Evolutionary conservation across 805 yeast species (phyloP).

Genomic region (Zygoascus flipseniorum): DNA sequence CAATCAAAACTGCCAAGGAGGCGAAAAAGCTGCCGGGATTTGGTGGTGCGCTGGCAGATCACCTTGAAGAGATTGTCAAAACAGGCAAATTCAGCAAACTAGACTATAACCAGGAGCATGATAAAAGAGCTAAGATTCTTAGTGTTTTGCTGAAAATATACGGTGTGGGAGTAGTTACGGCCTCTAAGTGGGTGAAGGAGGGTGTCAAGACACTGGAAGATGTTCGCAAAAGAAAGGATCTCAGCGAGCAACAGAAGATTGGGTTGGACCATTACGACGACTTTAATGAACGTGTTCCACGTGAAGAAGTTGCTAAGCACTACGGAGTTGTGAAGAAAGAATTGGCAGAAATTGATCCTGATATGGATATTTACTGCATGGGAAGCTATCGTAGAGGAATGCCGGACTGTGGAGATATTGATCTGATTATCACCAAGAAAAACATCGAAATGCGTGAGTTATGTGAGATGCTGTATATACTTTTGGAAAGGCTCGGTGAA

Average conservation of each 20-base stretch:
- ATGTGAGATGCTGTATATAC: conserved; percentile 14
- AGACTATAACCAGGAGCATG: conserved; percentile 15
- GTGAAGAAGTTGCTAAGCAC: conserved; percentile 39
- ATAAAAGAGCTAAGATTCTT: conserved; percentile 22
- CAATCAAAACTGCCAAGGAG: conserved; percentile 31
- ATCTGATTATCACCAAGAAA: conserved; percentile 37
- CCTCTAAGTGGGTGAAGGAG: conserved; percentile 33
- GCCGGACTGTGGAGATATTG: conserved; percentile 44
- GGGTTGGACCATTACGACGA: conserved; percentile 43
- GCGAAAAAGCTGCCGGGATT: conserved; percentile 35
- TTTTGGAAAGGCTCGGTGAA: conserved; percentile 22
- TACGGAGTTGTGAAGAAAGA: conserved; percentile 25
- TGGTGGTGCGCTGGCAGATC: conserved; percentile 34
- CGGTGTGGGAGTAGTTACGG: conserved; percentile 42
- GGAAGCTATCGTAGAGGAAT: conserved; percentile 48
- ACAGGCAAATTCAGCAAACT: conserved; percentile 28
- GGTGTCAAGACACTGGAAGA: conserved; percentile 36
- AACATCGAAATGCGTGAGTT: conserved; percentile 24
- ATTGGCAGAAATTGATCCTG: conserved; percentile 28
- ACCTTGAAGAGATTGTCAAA: conserved; percentile 39
- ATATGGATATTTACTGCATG: conserved; percentile 33
- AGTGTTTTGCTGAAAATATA: conserved; percentile 34
- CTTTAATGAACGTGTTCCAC: conserved; percentile 37
- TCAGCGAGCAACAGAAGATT: conserved; percentile 27
- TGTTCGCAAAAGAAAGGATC: conserved; percentile 23